These are phyloP conservation scores for Microcos paniculata DNA, from an alignment of 345 rosid species.

Conservation along the genomic window DNA sequence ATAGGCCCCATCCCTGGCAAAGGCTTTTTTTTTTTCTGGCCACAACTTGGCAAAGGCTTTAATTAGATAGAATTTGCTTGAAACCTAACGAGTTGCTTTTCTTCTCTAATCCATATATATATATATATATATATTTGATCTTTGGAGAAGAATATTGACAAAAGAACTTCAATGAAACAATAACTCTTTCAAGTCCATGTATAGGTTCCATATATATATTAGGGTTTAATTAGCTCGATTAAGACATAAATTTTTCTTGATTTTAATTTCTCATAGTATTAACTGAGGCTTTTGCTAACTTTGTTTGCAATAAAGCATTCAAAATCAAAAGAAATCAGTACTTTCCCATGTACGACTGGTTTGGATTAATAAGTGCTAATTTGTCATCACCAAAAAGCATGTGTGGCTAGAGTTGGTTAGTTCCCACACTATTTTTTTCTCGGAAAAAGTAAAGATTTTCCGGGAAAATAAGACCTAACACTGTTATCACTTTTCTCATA, in stretches of 20 bases:
- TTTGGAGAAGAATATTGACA: neutral
- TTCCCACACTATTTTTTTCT: neutral
- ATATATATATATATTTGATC: neutral
- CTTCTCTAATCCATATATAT: neutral
- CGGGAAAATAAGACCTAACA: neutral
- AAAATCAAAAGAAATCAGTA: neutral
- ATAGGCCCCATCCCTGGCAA: neutral
- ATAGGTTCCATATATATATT: neutral
- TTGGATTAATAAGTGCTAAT: neutral
- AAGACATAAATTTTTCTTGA: neutral
- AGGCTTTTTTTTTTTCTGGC: too few species aligned
- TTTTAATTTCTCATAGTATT: neutral
- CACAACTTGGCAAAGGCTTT: too few species aligned
- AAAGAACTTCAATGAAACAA: neutral
- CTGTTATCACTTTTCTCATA: neutral
- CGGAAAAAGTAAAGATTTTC: neutral
- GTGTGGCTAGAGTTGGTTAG: neutral
- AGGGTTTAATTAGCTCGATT: neutral
- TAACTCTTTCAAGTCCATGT: neutral
- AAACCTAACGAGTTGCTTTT: neutral
- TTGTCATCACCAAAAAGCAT: neutral
- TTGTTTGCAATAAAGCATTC: neutral
- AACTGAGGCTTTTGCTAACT: neutral
- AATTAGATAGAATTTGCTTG: constrained; percentile 4
- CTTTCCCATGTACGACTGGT: neutral